Evolutionary conservation across 768 basidiomycete genomes (phyloP).

Genomic region (Leccinum variicolor): DNA sequence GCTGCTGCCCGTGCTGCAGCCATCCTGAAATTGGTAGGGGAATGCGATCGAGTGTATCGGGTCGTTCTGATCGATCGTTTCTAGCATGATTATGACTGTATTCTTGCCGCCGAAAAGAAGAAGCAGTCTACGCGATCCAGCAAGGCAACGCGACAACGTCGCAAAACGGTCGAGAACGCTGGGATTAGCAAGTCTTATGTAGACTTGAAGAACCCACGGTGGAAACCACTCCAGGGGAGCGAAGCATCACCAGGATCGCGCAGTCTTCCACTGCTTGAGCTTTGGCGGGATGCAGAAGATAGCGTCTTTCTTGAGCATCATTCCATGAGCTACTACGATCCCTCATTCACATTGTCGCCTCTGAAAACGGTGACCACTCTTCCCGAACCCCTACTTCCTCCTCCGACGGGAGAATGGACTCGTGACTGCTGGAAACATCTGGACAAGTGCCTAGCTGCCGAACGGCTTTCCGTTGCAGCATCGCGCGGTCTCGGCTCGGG

Average conservation of each 20-base stretch:
- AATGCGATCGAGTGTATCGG: not conserved
- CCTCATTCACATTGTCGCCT: slow-evolving; percentile 18
- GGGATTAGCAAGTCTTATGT: slow-evolving; percentile 28
- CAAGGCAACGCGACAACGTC: slow-evolving; percentile 35
- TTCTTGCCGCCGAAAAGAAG: slow-evolving; percentile 36
- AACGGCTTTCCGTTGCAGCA: slow-evolving; percentile 50
- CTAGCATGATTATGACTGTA: slow-evolving; percentile 87
- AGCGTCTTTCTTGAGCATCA: slow-evolving; percentile 28
- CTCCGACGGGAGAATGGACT: slow-evolving; percentile 46
- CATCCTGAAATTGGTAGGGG: slow-evolving; percentile 79
- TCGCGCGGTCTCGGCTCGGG: slow-evolving; percentile 27
- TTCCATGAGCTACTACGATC: slow-evolving; percentile 13
- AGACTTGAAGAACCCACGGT: slow-evolving; percentile 8
- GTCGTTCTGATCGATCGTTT: not conserved
- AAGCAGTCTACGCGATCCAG: slow-evolving; percentile 29
- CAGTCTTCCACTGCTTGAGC: slow-evolving; percentile 29
- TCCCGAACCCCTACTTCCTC: slow-evolving; percentile 1
- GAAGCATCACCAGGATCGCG: slow-evolving; percentile 30
- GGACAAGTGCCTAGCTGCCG: slow-evolving; percentile 76
- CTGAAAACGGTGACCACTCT: not conserved
- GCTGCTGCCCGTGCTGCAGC: slow-evolving; percentile 93
- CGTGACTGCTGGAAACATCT: slow-evolving; percentile 79
- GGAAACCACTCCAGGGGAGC: slow-evolving; percentile 6
- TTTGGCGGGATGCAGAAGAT: slow-evolving; percentile 30
- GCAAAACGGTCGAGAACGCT: slow-evolving; percentile 33